These are phyloP conservation scores for Dalbergia oliveri DNA, from an alignment of 306 rosid genomes.

Conservation along the genomic window DNA sequence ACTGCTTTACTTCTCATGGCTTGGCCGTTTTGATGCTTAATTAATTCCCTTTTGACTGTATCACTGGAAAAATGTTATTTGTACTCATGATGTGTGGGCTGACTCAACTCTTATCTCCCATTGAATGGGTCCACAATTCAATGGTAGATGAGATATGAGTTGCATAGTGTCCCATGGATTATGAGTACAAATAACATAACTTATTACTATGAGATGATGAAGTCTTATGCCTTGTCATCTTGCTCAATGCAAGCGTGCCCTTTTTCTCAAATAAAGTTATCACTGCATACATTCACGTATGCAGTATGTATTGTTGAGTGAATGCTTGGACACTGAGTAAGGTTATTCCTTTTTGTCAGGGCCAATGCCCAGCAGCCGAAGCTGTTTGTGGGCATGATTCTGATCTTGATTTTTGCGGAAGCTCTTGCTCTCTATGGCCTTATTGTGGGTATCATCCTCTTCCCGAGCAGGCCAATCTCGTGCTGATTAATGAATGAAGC, in stretches of 20 bases:
- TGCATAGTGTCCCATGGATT: too few species aligned
- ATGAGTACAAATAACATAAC: too few species aligned
- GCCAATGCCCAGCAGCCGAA: conserved; percentile 93
- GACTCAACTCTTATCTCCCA: too few species aligned
- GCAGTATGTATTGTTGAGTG: neutral
- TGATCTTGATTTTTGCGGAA: conserved; percentile 78
- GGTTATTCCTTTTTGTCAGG: conserved; percentile 52
- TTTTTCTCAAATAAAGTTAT: neutral
- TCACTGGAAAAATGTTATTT: too few species aligned
- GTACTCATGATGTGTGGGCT: too few species aligned
- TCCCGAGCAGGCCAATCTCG: conserved; percentile 87
- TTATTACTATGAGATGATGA: neutral
- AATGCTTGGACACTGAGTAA: conserved; percentile 31
- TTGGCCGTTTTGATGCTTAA: neutral
- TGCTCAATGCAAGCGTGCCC: conserved; percentile 2
- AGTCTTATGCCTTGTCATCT: conserved; percentile 3
- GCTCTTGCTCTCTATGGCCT: conserved; percentile 89
- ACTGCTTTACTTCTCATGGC: neutral
- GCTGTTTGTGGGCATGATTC: conserved; percentile 88
- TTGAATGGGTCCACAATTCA: too few species aligned
- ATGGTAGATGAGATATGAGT: too few species aligned
- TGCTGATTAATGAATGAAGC: conserved; percentile 55
- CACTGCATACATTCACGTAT: neutral
- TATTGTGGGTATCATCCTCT: conserved; percentile 87
- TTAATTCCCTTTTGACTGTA: neutral